Percentiles rank a stretch among this genome's conserved stretches.
Conservation (phyloP, 441 rosid genomes). For the Hura crepitans region DNA sequence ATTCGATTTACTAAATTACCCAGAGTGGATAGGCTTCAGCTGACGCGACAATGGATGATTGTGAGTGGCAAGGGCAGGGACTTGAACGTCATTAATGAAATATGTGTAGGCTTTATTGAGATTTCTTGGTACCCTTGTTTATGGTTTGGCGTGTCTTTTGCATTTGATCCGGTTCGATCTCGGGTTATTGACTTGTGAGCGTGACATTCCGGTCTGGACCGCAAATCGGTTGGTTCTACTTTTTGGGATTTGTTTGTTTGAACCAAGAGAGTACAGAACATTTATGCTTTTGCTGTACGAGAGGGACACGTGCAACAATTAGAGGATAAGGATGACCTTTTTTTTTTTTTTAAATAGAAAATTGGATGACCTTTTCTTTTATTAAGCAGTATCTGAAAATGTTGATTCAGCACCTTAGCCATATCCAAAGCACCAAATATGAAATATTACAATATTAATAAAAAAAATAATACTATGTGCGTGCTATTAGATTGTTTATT, state of each 20-base stretch:
- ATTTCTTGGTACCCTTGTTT: conserved; percentile 10
- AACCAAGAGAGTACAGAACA: neutral
- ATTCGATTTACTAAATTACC: conserved; percentile 3
- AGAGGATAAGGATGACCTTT: conserved; percentile 16
- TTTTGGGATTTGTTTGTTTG: neutral
- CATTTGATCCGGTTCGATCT: conserved; percentile 23
- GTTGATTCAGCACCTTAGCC: too few species aligned
- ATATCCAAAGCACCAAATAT: too few species aligned
- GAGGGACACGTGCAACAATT: neutral
- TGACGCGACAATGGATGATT: neutral
- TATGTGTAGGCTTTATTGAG: neutral
- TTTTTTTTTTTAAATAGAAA: neutral
- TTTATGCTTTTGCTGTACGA: neutral
- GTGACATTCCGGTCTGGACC: conserved; percentile 20
- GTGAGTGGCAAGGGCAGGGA: neutral
- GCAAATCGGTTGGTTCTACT: neutral
- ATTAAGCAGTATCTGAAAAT: too few species aligned
- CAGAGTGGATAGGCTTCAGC: neutral
- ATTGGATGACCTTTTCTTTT: too few species aligned
- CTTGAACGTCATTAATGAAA: neutral
- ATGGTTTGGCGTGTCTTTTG: conserved; percentile 21
- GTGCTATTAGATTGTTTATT: too few species aligned
- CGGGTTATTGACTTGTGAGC: conserved; percentile 16
- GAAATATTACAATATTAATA: too few species aligned
- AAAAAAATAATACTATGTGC: too few species aligned